These are phyloP conservation scores for Sesbania bispinosa DNA, from an alignment of 306 rosid species.

Conservation along the genomic window DNA sequence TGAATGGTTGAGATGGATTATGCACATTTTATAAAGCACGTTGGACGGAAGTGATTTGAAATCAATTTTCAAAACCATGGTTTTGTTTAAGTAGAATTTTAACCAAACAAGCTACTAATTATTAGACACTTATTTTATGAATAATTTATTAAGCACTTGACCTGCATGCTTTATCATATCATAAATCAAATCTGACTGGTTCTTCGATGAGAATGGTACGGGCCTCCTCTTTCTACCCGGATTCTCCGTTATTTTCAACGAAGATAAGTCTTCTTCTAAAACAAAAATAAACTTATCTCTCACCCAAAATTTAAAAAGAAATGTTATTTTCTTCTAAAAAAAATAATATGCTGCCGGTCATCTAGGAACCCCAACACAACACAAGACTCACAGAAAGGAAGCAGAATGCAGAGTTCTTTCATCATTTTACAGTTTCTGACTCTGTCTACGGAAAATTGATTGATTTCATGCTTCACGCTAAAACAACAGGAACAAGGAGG, in stretches of 20 bases:
- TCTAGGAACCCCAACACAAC: constrained; percentile 5
- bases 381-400: not conserved
- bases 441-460: constrained; percentile 25
- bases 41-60: too few species aligned
- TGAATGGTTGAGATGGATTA: too few species aligned
- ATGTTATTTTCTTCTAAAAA: not conserved
- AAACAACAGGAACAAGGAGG: constrained; percentile 33
- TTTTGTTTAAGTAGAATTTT: too few species aligned
- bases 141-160: too few species aligned
- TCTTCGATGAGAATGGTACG: constrained; percentile 44
- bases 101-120: too few species aligned
- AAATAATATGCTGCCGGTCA: not conserved
- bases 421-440: constrained; percentile 24
- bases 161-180: not conserved
- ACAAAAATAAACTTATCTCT: constrained; percentile 19
- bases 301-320: not conserved
- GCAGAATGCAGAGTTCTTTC: constrained; percentile 10
- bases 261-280: constrained; percentile 24
- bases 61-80: too few species aligned
- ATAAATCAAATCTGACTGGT: constrained; percentile 45
- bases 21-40: too few species aligned
- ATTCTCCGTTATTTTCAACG: constrained; percentile 42
- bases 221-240: constrained; percentile 21
- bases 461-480: constrained; percentile 43
- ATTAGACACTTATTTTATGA: too few species aligned